These are phyloP conservation scores for Flaveria sonorensis DNA, from an alignment of 129 eudicot genomes.

Conservation along the genomic window DNA sequence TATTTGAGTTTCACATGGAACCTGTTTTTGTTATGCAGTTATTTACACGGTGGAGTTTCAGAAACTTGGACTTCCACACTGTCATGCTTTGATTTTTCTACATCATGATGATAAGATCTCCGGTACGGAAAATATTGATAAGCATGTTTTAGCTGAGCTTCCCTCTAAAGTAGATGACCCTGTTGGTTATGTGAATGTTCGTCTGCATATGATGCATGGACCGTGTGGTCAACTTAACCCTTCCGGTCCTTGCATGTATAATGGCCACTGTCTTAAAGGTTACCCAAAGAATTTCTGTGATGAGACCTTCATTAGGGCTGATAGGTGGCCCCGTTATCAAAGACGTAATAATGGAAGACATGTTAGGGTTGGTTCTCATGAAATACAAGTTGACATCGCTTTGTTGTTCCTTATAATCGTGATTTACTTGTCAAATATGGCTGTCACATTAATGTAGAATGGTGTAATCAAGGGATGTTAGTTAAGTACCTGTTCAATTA, in stretches of 20 bases:
- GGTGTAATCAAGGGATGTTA: conserved; percentile 1
- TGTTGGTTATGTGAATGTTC: neutral
- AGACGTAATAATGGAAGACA: neutral
- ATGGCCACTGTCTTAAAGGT: neutral
- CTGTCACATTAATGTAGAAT: neutral
- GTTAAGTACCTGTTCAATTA: neutral
- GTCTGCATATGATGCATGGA: neutral
- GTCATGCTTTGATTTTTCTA: no score
- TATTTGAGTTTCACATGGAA: no score
- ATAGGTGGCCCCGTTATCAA: conserved; percentile 1
- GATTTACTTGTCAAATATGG: neutral
- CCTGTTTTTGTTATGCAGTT: no score
- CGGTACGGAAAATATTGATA: neutral
- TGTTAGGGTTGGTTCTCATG: neutral
- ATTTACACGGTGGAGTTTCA: no score
- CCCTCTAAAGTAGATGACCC: neutral
- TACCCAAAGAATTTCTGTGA: neutral
- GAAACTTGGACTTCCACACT: no score
- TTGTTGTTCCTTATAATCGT: neutral
- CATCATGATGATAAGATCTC: no score
- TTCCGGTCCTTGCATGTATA: neutral
- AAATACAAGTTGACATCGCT: neutral
- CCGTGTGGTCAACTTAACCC: neutral
- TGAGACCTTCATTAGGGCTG: neutral
- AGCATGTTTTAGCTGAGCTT: neutral